Base-by-base conservation (phyloP, 176 grass and related monocot species). In the Triticum turgidum region DNA sequence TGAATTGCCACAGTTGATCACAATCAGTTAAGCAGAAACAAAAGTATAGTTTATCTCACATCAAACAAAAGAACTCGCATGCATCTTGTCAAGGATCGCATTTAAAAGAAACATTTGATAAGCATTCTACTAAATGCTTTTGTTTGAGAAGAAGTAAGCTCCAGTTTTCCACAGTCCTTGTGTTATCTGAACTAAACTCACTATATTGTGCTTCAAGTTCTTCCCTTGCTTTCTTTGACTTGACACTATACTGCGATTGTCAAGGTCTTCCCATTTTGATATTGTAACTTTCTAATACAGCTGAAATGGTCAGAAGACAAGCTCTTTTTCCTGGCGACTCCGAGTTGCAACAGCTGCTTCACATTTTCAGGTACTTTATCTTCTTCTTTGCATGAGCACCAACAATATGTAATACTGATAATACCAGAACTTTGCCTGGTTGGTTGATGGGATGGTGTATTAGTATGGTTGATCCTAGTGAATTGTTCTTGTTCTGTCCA, bases 231-330 rank as follows among this genome's bases (percentile, higher is more conserved):
- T 68, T 39, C 61, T 9, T 64, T 71, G 22, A 58, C 41, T 14
- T 25, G 34, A 51, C 14, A 18, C 7, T 32, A 70, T 37, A 47
- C 37, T 83, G 12, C 38, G 7, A 54, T 72, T 71, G 7, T 17
- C 7, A 76, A 59, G 2, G 22, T 67, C 11, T 61, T 6, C 21
- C 51, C 7, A 5, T 77, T 52, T 9, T 82, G 37, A 51, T 56
- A 56, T 11, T 66, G 10, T 84, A 68, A 73, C 17, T 81, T 81
- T 88, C 44, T 66, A 65, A 83, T 92, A 39, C 89, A 99, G 92
- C 97, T 93, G 97, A 99, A 93, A 94, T 99, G 97, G 62, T 80
- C 27, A 89, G 94, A 92, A 92, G 89, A 62, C 92, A 94, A 85
- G 87, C 92, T 78, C 92, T 99, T 73, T 99, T 99, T 42, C 90